A percentile compares a stretch with the other conserved stretches of the same genome.
Evolutionary conservation across 1,139 yeast genomes (phyloP).

Genomic region (Candida labiduridarum): DNA sequence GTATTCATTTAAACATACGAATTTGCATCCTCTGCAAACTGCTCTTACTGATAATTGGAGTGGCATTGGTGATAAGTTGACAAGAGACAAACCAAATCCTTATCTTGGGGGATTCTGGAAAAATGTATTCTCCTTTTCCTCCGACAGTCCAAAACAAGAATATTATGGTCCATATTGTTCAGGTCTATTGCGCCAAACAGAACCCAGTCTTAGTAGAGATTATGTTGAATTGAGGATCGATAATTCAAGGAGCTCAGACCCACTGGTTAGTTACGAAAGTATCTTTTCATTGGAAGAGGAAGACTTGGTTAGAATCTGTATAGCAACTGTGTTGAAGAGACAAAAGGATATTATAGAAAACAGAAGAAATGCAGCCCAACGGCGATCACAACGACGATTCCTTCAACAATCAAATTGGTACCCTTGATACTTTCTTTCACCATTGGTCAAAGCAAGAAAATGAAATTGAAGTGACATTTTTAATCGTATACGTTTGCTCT

Average conservation of each 20-base stretch:
- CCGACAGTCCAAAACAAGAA: constrained; percentile 12
- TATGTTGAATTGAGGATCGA: constrained; percentile 15
- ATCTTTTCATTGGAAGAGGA: constrained; percentile 15
- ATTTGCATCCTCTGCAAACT: constrained; percentile 9
- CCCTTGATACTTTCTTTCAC: too few species aligned
- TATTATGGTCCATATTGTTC: constrained; percentile 12
- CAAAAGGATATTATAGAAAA: constrained; percentile 21
- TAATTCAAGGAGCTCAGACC: constrained; percentile 7
- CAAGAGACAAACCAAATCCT: constrained; percentile 10
- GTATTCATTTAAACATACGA: constrained; percentile 14
- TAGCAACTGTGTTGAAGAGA: constrained; percentile 17
- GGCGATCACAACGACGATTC: background rate
- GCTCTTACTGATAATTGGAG: constrained; percentile 18
- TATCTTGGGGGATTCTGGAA: constrained; percentile 8
- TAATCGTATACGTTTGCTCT: too few species aligned
- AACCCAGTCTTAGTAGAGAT: constrained; percentile 9
- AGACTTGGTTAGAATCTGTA: constrained; percentile 17
- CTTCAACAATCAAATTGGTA: too few species aligned
- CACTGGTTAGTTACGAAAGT: constrained; percentile 13
- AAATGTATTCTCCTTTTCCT: constrained; percentile 6
- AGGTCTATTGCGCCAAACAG: constrained; percentile 12
- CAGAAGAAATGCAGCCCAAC: background rate
- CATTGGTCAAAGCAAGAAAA: too few species aligned
- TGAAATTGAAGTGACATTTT: too few species aligned
- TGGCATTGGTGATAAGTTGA: constrained; percentile 13